Percentiles rank a stretch among this genome's conserved stretches.
Evolutionary conservation across 2,329 filamentous ascomycete genomes (phyloP).

Genomic region (Cladophialophora immunda): DNA sequence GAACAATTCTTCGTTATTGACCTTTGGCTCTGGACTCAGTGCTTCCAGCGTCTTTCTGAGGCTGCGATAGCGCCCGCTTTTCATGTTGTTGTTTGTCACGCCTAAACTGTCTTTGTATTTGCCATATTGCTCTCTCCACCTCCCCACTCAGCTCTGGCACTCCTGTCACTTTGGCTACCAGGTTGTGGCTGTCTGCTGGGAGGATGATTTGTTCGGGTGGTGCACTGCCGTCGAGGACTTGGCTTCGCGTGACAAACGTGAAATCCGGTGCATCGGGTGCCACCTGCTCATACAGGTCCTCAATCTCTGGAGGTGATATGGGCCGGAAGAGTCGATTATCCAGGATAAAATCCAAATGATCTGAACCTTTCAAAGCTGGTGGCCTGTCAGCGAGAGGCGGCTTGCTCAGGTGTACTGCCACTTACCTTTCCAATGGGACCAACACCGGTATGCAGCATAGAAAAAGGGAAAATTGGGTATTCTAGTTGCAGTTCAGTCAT

Average conservation of each 20-base stretch:
- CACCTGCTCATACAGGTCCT: conserved; percentile 73
- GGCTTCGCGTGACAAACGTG: conserved; percentile 45
- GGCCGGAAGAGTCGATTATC: conserved; percentile 74
- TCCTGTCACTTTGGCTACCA: conserved; percentile 68
- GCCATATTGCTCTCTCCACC: conserved; percentile 77
- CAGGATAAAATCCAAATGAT: conserved; percentile 82
- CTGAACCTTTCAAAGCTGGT: conserved; percentile 78
- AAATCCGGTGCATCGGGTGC: conserved; percentile 46
- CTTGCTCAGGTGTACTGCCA: conserved; percentile 23
- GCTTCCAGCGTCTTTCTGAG: conserved; percentile 14
- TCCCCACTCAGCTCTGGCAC: conserved; percentile 76
- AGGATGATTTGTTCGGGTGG: conserved; percentile 57
- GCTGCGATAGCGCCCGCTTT: conserved; percentile 7
- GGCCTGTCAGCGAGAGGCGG: conserved; percentile 4
- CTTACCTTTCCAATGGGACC: conserved; percentile 81
- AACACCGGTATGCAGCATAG: conserved; percentile 88
- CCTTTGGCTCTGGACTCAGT: background rate
- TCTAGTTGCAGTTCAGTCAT: conserved; percentile 54
- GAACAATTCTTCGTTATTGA: background rate
- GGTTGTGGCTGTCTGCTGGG: conserved; percentile 60
- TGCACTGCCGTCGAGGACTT: conserved; percentile 46
- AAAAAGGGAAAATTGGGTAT: conserved; percentile 97
- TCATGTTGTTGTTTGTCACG: conserved; percentile 22
- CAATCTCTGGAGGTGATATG: conserved; percentile 73
- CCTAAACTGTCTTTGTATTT: conserved; percentile 63